Conservation (phyloP, 2,329 filamentous ascomycete species). For the Aureobasidium melanogenum region DNA sequence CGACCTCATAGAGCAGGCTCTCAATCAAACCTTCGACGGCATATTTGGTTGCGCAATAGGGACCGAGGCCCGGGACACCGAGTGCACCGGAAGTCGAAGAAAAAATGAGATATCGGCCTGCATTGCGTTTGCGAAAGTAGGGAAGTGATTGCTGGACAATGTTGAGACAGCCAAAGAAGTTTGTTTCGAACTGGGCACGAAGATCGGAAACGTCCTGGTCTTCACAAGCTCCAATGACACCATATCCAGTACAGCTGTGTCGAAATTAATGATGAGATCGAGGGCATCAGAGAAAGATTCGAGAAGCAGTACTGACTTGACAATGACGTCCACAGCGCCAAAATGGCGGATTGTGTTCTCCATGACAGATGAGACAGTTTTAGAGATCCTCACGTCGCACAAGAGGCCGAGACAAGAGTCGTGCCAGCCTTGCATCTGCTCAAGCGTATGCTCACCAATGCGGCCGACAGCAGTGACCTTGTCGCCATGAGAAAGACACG, state of each 20-base stretch:
- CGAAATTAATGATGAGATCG: background rate
- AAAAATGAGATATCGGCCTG: constrained; percentile 85
- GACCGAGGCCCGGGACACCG: constrained; percentile 86
- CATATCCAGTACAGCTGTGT: constrained; percentile 71
- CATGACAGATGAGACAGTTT: constrained; percentile 66
- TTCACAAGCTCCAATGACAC: constrained; percentile 90
- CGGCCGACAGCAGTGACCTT: constrained; percentile 79
- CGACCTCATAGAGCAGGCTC: constrained; percentile 92
- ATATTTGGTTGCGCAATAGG: constrained; percentile 95
- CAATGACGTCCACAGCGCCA: constrained; percentile 72
- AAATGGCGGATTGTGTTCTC: constrained; percentile 64
- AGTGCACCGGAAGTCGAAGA: constrained; percentile 85
- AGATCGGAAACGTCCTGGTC: constrained; percentile 95
- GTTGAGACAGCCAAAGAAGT: constrained; percentile 91
- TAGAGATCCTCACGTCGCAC: constrained; percentile 78
- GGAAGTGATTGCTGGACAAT: constrained; percentile 85
- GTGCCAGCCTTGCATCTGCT: constrained; percentile 64
- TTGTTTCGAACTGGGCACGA: constrained; percentile 93
- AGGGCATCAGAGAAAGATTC: background rate
- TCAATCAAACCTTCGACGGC: constrained; percentile 93
- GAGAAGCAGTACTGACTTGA: constrained; percentile 44
- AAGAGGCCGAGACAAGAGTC: constrained; percentile 68
- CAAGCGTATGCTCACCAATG: constrained; percentile 63
- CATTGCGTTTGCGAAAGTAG: constrained; percentile 56
- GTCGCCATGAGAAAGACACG: constrained; percentile 70